phyloP scores from a whole-genome alignment of 106 monocot genomes.

The Dendrobium nobile region DNA sequence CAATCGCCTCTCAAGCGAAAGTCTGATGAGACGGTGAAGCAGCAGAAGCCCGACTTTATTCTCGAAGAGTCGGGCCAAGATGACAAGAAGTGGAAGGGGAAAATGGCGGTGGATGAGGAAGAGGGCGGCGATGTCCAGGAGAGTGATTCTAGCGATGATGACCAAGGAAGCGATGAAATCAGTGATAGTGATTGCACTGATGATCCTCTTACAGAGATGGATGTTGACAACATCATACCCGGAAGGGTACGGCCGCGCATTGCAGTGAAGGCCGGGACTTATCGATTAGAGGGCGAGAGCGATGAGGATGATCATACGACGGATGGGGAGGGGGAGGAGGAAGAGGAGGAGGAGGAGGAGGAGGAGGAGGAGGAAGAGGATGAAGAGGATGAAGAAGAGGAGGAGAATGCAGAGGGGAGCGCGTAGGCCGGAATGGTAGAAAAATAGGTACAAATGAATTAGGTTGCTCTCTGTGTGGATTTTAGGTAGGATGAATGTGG shows the following conservation, averaged over 20 bases:
- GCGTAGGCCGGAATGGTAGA: too few relatives aligned
- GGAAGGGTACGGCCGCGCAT: slow-evolving; percentile 38
- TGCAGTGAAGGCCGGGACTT: slow-evolving; percentile 35
- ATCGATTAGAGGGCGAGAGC: slow-evolving; percentile 25
- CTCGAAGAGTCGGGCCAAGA: neutral
- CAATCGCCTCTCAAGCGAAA: neutral
- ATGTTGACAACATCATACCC: slow-evolving; percentile 55
- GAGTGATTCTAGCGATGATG: neutral
- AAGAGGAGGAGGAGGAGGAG: neutral
- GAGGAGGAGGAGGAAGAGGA: slow-evolving; percentile 36
- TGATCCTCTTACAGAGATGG: slow-evolving; percentile 57
- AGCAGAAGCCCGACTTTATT: neutral
- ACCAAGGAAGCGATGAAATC: neutral
- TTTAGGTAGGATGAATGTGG: neutral
- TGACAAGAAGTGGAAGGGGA: neutral
- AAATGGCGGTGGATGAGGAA: neutral
- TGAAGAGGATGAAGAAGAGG: slow-evolving; percentile 12
- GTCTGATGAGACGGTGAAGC: too few relatives aligned
- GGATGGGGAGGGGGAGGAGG: neutral
- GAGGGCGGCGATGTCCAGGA: neutral
- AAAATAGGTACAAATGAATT: neutral
- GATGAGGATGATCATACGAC: slow-evolving; percentile 16
- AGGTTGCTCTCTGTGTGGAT: neutral
- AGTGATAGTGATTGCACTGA: slow-evolving; percentile 33
- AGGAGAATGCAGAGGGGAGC: neutral